These are phyloP conservation scores for Colletotrichum ledebouriae DNA, from an alignment of 2,329 filamentous ascomycete species.

Conservation along the genomic window DNA sequence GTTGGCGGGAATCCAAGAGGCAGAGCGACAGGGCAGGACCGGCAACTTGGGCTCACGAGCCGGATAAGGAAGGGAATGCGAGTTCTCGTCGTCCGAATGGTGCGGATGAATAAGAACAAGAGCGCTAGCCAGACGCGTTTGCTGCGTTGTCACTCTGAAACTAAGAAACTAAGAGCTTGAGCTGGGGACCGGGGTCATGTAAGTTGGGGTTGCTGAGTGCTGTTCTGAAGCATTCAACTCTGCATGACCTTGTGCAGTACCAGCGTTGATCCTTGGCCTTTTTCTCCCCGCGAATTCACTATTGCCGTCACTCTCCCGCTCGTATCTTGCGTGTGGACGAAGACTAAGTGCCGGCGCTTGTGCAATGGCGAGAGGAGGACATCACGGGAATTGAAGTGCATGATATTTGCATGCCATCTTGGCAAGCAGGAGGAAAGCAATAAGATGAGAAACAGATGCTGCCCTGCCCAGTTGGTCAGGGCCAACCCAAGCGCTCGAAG, in stretches of 20 bases:
- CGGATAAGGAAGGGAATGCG: conserved; percentile 9
- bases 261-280: neutral
- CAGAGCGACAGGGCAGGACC: neutral
- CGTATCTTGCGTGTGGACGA: neutral
- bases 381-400: neutral
- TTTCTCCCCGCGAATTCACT: neutral
- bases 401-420: neutral
- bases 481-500: conserved; percentile 5
- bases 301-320: neutral
- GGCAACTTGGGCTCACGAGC: conserved; percentile 1
- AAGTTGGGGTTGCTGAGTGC: conserved; percentile 22
- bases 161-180: too few species aligned
- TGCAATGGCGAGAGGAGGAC: neutral
- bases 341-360: conserved; percentile 2
- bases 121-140: neutral
- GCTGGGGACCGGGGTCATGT: neutral
- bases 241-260: neutral
- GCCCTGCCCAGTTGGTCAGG: neutral
- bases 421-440: neutral
- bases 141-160: neutral
- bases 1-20: neutral
- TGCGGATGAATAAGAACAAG: conserved; percentile 8
- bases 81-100: conserved; percentile 12
- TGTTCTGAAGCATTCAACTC: conserved; percentile 28
- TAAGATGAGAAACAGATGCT: neutral